Percentiles rank a stretch among this genome's conserved stretches.
phyloP scores from a whole-genome alignment of 1,284 basidiomycete species.

The Paramarasmius palmivorus region DNA sequence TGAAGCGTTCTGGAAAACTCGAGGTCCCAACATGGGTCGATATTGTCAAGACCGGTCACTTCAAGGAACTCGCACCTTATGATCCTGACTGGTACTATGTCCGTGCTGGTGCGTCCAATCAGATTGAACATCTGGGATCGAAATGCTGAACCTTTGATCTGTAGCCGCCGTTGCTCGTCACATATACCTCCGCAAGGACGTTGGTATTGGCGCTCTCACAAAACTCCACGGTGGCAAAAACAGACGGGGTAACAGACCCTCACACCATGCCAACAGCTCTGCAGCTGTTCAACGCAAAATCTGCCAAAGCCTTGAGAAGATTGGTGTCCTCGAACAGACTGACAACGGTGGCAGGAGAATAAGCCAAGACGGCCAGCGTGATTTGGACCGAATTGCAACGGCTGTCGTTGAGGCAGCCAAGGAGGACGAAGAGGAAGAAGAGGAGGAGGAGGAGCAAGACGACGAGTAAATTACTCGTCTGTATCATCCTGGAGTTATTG shows the following conservation, averaged over 20 bases:
- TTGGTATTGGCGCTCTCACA: conserved; percentile 93
- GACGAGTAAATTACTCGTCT: conserved; percentile 46
- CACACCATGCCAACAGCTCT: conserved; percentile 90
- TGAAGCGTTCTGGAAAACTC: conserved; percentile 96
- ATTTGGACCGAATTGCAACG: conserved; percentile 98
- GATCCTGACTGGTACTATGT: conserved; percentile 99
- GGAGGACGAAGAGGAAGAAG: conserved; percentile 86
- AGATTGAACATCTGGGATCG: conserved; percentile 1
- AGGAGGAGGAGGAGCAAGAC: conserved; percentile 80
- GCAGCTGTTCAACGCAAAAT: conserved; percentile 89
- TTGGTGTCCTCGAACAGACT: conserved; percentile 94
- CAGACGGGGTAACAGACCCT: conserved; percentile 92
- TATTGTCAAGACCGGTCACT: conserved; percentile 97
- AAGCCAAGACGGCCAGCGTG: conserved; percentile 95
- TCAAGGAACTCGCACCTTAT: conserved; percentile 98
- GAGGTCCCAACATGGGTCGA: conserved; percentile 99
- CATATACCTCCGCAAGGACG: conserved; percentile 99
- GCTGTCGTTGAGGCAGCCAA: conserved; percentile 89
- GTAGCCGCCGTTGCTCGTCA: conserved; percentile 95
- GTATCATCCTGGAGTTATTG: too few species aligned
- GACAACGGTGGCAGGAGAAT: conserved; percentile 96
- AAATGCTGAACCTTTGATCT: conserved; percentile 9
- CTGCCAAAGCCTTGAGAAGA: conserved; percentile 97
- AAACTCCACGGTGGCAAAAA: conserved; percentile 98
- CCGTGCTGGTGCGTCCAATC: conserved; percentile 77